Percentiles rank a stretch among this genome's conserved stretches.
Conservation (phyloP, 495 filamentous ascomycete genomes). For the Penicillium flavigenum region DNA sequence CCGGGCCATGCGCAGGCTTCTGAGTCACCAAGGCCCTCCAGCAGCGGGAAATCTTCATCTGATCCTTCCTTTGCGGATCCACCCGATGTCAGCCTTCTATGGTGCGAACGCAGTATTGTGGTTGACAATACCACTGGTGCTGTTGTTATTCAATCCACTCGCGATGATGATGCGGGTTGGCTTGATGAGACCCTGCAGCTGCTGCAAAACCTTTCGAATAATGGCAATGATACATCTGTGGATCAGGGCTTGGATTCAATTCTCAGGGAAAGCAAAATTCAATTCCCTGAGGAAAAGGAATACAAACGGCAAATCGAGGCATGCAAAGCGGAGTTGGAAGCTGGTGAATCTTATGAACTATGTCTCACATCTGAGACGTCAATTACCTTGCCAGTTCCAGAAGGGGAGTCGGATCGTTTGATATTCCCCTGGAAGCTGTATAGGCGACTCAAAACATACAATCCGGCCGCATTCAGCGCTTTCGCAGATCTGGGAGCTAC, state of each 20-base stretch:
- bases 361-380: conserved; percentile 78
- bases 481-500: conserved; percentile 69
- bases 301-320: conserved; percentile 64
- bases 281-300: conserved; percentile 49
- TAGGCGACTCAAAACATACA: conserved; percentile 63
- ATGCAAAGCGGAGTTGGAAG: conserved; percentile 69
- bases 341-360: conserved; percentile 90
- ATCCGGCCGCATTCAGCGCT: conserved; percentile 84
- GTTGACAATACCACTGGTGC: conserved; percentile 65
- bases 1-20: conserved; percentile 19
- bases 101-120: conserved; percentile 77
- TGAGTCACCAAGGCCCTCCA: background rate
- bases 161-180: conserved; percentile 44
- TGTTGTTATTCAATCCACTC: conserved; percentile 63
- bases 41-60: background rate
- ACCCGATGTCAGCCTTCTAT: conserved; percentile 74
- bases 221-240: conserved; percentile 11
- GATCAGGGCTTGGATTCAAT: conserved; percentile 34
- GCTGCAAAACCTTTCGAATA: conserved; percentile 15
- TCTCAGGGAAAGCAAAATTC: conserved; percentile 30
- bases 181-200: conserved; percentile 34
- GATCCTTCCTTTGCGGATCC: conserved; percentile 39
- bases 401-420: conserved; percentile 20
- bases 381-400: conserved; percentile 47
- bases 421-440: conserved; percentile 67